A percentile compares a stretch with the other conserved stretches of the same genome.
Evolutionary conservation across 208 protist species (phyloP).

Genomic region (Wallacemonas collosoma): DNA sequence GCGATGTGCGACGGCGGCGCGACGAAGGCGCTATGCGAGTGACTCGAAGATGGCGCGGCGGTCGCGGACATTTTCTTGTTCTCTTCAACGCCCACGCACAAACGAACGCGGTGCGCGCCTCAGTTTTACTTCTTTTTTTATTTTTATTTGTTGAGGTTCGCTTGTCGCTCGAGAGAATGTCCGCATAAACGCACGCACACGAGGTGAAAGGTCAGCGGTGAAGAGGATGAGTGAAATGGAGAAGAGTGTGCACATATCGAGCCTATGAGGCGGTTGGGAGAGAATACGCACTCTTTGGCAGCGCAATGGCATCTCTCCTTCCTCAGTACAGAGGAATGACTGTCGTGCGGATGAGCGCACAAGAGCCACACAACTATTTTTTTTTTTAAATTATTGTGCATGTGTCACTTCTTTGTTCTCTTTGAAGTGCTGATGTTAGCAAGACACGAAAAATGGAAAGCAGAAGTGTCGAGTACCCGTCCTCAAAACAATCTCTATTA

Average conservation of each 20-base stretch:
- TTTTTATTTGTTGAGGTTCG: neutral
- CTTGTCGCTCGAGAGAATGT: too few species aligned
- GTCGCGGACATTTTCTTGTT: conserved; percentile 4
- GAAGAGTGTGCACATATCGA: too few species aligned
- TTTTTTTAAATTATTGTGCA: neutral
- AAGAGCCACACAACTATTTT: neutral
- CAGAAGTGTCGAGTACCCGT: neutral
- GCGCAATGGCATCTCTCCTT: too few species aligned
- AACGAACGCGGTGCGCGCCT: neutral
- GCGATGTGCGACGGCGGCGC: neutral
- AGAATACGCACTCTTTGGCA: too few species aligned
- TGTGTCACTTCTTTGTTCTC: neutral
- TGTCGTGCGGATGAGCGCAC: too few species aligned
- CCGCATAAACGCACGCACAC: too few species aligned
- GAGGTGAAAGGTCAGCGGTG: too few species aligned
- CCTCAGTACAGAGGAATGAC: too few species aligned
- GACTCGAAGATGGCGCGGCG: neutral
- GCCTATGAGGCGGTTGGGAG: too few species aligned
- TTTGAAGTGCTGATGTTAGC: too few species aligned
- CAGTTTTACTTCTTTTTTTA: neutral
- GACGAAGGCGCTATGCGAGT: conserved; percentile 9
- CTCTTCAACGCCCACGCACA: neutral
- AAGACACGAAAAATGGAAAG: neutral
- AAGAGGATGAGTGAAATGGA: too few species aligned
- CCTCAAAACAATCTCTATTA: too few species aligned